Evolutionary conservation across 2,329 filamentous ascomycete species (phyloP), one percentile per base, ranked within the genome.

Genomic region (Passalora sequoiae): DNA sequence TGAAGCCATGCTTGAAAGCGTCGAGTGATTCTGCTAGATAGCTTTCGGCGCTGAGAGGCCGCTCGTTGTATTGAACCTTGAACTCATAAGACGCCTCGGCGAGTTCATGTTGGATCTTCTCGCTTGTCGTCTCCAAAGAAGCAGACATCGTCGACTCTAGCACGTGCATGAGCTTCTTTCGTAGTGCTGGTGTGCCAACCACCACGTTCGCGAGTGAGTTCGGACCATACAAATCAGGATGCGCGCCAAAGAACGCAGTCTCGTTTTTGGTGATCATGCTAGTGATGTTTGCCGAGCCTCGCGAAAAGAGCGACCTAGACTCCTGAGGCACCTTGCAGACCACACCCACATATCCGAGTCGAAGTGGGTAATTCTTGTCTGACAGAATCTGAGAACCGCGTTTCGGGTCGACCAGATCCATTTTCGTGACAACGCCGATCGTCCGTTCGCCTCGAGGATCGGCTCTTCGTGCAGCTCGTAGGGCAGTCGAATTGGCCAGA

Each of bases 1-100:
- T 96, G 70, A 98, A 98, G 0, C 88, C 87, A 66, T 97, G 94
- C 68, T 98, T 98, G 76, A 98, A 97, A 15, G 84, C 83, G 65
- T 98, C 92, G 3, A 98, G 72, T 54, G 86, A 94, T 65, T 97
- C 92, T 2, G 92, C 92, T 28, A 98, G 77, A 62, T 98, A 98
- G 3, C 91, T 95, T 63, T 98, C 92, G 2, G 92, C 92, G 38
- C 88, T 95, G 25, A 98, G 73, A 1, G 91, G 88, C 5, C 92
- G 82, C 63, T 98, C 92, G 60, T 98, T 98, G 69, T 98, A 98
- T 65, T 98, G 94, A 4, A 98, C 92, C 65, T 98, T 98, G 75
- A 95, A 98, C 66, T 98, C 91, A 61, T 98, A 98, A 0, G 87
- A 91, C 3, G 92, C 89, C 67, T 98, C 92, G 60, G 96, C 91